Evolutionary conservation across 352 stramenopile genomes (phyloP), one percentile per base, ranked within the genome.

Genomic region (Phytophthora idaei): DNA sequence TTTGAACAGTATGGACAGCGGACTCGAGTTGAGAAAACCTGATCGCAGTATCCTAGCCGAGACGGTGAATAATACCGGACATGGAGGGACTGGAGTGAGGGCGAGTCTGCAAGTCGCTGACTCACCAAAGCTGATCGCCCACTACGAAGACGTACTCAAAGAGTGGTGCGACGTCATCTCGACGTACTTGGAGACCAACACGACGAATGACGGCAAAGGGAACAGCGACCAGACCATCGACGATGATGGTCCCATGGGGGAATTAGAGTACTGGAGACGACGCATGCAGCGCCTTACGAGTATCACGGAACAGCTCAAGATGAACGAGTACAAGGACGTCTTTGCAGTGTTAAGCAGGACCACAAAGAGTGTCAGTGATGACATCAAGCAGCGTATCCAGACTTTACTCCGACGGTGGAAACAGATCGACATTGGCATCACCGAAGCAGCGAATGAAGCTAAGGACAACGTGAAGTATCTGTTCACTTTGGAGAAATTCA

Each of bases 381-480:
- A 95, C 59, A 90, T 75, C 1, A 98, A 98, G 66, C 90, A 97
- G 58, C 97, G 97, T 50, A 96, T 98, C 37, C 93, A 98, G 61
- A 93, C 84, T 14, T 76, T 99, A 28, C 72, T 99, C 7, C 87
- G 93, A 14, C 81, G 96, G n/a, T 99, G 97, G 97, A 99, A 98
- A 62, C 93, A 99, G 71, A 99, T 99, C 52, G 97, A 99, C 65
- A 98, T 99, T 64, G 95, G 97, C 41, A 98, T 99, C 72, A 99
- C 97, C 0, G 97, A 99, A 77, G 92, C 97, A 0, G 95, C 96
- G 4, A 99, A 99, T 63, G 97, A 99, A 77, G 97, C 97, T 45
- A 99, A 99, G 69, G 97, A 99, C 77, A 99, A 99, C 76, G 93
- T 99, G 44, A 99, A 99, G 75, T 99, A 99, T 72, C 77, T 99